Evolutionary conservation across 192 early-diverging fungal genomes (phyloP).

Genomic region (Helicostylum pulchrum): DNA sequence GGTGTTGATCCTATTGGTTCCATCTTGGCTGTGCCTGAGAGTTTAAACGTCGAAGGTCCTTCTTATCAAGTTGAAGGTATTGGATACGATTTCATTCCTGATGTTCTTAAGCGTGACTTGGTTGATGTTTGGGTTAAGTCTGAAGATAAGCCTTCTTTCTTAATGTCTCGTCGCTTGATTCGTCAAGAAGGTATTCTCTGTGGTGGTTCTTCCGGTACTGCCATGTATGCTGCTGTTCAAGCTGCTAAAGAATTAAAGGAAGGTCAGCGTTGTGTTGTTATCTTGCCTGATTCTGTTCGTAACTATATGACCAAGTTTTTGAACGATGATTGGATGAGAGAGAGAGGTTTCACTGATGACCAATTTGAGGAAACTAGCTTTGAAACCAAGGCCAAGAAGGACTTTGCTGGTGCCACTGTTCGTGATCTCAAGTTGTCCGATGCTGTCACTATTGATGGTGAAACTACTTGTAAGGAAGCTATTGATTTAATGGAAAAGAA

Average conservation of each 20-base stretch:
- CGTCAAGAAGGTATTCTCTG: conserved; percentile 95
- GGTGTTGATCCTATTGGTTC: conserved; percentile 95
- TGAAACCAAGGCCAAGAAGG: conserved; percentile 61
- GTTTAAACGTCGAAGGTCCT: conserved; percentile 65
- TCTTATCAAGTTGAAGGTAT: conserved; percentile 97
- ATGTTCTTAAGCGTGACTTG: conserved; percentile 77
- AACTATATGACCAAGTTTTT: conserved; percentile 99
- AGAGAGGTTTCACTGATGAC: conserved; percentile 84
- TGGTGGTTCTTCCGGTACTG: conserved; percentile 94
- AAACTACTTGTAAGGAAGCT: conserved; percentile 74
- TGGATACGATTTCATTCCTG: conserved; percentile 98
- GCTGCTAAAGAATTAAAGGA: conserved; percentile 81
- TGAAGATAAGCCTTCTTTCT: conserved; percentile 93
- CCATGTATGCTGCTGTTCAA: conserved; percentile 83
- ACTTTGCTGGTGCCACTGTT: conserved; percentile 82
- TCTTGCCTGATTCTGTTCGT: conserved; percentile 96
- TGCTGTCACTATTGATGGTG: conserved; percentile 84
- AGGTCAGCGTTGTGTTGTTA: conserved; percentile 88
- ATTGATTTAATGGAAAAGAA: conserved; percentile 83
- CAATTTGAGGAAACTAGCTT: conserved; percentile 62
- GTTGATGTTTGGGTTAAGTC: conserved; percentile 97
- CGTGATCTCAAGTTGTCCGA: conserved; percentile 73
- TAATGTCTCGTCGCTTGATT: conserved; percentile 93
- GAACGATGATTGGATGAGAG: conserved; percentile 96
- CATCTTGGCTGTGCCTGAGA: conserved; percentile 86